These are phyloP conservation scores for Ophiostoma fasciatum DNA, from an alignment of 2,329 filamentous ascomycete species.

Conservation along the genomic window DNA sequence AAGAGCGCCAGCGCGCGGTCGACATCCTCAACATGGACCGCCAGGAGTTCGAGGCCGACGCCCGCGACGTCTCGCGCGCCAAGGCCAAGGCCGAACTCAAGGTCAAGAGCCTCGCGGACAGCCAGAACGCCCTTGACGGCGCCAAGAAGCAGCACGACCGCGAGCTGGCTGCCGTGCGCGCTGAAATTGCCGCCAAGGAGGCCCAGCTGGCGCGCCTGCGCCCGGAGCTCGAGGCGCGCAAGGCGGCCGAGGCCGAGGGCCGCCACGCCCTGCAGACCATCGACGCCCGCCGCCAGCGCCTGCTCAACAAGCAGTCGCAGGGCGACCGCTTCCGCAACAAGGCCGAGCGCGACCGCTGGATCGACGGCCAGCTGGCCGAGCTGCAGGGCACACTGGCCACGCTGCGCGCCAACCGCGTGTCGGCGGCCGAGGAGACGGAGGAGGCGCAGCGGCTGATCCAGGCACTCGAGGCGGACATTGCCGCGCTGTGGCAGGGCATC, in stretches of 20 bases:
- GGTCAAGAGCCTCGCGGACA: conserved; percentile 68
- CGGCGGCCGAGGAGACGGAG: conserved; percentile 68
- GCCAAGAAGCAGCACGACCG: conserved; percentile 54
- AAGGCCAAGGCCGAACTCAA: conserved; percentile 79
- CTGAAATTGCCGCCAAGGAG: conserved; percentile 63
- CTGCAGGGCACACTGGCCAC: conserved; percentile 61
- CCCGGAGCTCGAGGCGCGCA: conserved; percentile 61
- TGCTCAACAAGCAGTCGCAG: conserved; percentile 85
- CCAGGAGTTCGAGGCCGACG: conserved; percentile 76
- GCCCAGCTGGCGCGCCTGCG: conserved; percentile 58
- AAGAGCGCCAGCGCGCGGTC: conserved; percentile 65
- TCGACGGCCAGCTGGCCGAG: conserved; percentile 68
- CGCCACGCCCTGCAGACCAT: conserved; percentile 61
- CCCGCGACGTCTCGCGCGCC: conserved; percentile 62
- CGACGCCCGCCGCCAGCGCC: conserved; percentile 58
- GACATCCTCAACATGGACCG: conserved; percentile 77
- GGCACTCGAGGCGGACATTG: conserved; percentile 56
- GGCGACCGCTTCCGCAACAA: conserved; percentile 81
- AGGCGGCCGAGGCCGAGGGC: conserved; percentile 55
- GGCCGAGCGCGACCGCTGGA: conserved; percentile 70
- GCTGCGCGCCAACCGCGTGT: conserved; percentile 71
- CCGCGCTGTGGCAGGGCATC: conserved; percentile 58
- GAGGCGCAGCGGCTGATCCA: conserved; percentile 14
- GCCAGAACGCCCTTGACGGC: conserved; percentile 63
- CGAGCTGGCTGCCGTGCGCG: conserved; percentile 57